These are phyloP conservation scores for Vanderwaltozyma yarrowii DNA, from an alignment of 805 yeast species.

Conservation along the genomic window DNA sequence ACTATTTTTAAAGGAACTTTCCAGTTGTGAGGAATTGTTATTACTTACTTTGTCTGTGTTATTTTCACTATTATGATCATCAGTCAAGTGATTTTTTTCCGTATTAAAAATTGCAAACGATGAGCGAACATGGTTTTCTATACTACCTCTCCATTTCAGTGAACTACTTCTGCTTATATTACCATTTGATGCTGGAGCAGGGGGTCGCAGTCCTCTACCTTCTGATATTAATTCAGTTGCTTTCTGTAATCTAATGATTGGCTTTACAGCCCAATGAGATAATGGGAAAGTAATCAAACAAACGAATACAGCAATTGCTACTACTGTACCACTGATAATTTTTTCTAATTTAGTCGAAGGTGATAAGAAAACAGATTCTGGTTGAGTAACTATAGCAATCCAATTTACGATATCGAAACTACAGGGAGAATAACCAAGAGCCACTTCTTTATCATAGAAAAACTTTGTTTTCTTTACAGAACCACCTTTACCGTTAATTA, in stretches of 20 bases:
- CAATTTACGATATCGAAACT: slow-evolving; percentile 41
- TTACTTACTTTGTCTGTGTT: not conserved
- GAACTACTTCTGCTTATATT: slow-evolving; percentile 1
- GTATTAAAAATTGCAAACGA: not conserved
- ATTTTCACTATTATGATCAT: not conserved
- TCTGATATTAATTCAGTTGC: slow-evolving; percentile 57
- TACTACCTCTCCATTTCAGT: slow-evolving; percentile 1
- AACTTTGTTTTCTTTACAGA: slow-evolving; percentile 30
- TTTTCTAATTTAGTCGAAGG: slow-evolving; percentile 54
- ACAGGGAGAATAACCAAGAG: slow-evolving; percentile 47
- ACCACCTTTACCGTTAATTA: slow-evolving; percentile 34
- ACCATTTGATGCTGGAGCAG: not conserved
- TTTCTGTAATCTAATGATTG: slow-evolving; percentile 65
- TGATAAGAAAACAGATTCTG: slow-evolving; percentile 43
- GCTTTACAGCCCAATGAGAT: slow-evolving; percentile 76
- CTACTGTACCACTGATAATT: slow-evolving; percentile 67
- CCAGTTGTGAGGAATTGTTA: not conserved
- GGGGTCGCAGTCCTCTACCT: slow-evolving; percentile 32
- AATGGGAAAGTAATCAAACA: slow-evolving; percentile 71
- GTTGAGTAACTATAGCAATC: slow-evolving; percentile 68
- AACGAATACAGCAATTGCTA: slow-evolving; percentile 68
- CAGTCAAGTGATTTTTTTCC: not conserved
- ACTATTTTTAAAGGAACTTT: not conserved
- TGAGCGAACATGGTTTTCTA: slow-evolving; percentile 2
- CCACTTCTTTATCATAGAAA: slow-evolving; percentile 32